These are phyloP conservation scores for Canariomyces notabilis DNA, from an alignment of 2,329 filamentous ascomycete species.

Conservation along the genomic window DNA sequence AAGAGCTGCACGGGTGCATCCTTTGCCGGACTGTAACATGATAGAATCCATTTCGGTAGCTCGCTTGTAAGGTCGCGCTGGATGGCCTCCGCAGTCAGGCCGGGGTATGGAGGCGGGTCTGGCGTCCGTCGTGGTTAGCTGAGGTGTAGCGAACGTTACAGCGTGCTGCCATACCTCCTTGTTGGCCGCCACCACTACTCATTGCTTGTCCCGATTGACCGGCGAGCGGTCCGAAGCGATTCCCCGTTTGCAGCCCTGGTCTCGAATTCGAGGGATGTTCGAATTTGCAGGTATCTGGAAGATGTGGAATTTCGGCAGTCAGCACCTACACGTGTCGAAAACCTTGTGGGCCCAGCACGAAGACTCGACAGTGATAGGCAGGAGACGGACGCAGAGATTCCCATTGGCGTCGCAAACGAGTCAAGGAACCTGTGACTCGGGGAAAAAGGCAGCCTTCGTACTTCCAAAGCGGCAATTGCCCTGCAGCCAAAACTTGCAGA, in stretches of 20 bases:
- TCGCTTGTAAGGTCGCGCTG: constrained; percentile 64
- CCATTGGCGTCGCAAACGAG: constrained; percentile 5
- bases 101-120: constrained; percentile 37
- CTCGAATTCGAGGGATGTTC: constrained; percentile 49
- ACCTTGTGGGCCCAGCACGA: not conserved
- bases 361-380: not conserved
- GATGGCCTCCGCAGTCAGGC: constrained; percentile 55
- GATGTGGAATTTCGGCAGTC: not conserved
- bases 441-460: constrained; percentile 29
- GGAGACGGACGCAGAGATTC: not conserved
- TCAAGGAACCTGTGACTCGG: not conserved
- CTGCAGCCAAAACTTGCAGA: constrained; percentile 48
- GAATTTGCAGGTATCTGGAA: constrained; percentile 47
- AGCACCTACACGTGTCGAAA: not conserved
- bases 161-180: constrained; percentile 18
- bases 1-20: constrained; percentile 79
- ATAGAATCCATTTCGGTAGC: constrained; percentile 78
- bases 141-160: not conserved
- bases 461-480: constrained; percentile 50
- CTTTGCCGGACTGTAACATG: constrained; percentile 73
- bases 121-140: too few relatives aligned
- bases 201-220: constrained; percentile 10
- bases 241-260: constrained; percentile 35
- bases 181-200: constrained; percentile 8
- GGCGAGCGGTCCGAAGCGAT: constrained; percentile 49